phyloP scores from a whole-genome alignment of 805 yeast genomes.

The Komagataella populi region DNA sequence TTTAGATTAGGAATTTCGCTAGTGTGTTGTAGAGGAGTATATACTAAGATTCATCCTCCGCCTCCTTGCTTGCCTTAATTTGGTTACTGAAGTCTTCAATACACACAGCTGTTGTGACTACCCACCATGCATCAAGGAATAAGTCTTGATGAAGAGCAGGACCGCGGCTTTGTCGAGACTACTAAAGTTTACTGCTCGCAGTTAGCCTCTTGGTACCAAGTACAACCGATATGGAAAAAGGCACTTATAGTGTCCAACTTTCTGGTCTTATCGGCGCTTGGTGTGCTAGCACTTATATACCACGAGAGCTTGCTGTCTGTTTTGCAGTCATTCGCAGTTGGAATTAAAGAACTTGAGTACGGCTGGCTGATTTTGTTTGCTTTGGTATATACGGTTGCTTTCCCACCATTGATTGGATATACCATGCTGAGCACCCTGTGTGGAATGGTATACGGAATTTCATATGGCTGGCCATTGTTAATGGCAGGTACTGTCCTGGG shows the following conservation, averaged over 20 bases:
- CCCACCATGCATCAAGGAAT: not conserved
- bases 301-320: not conserved
- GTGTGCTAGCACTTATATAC: not conserved
- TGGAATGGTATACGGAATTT: slow-evolving; percentile 75
- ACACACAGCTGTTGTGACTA: not conserved
- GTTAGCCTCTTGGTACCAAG: not conserved
- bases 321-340: not conserved
- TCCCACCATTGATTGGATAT: slow-evolving; percentile 88
- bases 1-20: not conserved
- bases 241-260: not conserved
- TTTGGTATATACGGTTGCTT: slow-evolving; percentile 53
- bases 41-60: not conserved
- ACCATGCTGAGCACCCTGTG: slow-evolving; percentile 48
- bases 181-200: not conserved
- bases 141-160: not conserved
- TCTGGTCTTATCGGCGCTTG: not conserved
- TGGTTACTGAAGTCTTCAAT: not conserved
- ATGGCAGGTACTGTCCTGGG: slow-evolving; percentile 61
- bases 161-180: not conserved
- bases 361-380: slow-evolving; percentile 34
- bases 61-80: not conserved
- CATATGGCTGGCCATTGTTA: slow-evolving; percentile 65
- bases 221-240: not conserved
- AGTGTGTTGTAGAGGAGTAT: not conserved
- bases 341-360: not conserved